Evolutionary conservation across 768 basidiomycete genomes (phyloP).

Genomic region (Neoboletus brunneissimus): DNA sequence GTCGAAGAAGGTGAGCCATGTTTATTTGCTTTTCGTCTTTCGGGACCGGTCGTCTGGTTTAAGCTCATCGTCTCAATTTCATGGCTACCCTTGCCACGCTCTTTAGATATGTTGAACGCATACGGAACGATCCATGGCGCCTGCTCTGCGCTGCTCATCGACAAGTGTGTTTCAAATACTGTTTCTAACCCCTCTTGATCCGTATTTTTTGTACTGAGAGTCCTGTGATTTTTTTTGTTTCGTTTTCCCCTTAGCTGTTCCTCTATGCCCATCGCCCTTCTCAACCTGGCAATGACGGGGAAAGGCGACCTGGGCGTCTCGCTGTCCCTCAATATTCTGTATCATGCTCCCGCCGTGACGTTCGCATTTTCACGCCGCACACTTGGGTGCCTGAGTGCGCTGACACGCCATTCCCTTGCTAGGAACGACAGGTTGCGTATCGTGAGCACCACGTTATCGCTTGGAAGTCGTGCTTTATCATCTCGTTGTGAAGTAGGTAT

Average conservation of each 20-base stretch:
- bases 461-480: conserved; percentile 47
- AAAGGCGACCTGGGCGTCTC: conserved; percentile 40
- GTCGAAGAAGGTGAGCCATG: conserved; percentile 40
- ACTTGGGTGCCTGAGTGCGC: not conserved
- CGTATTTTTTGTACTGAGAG: not conserved
- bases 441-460: conserved; percentile 48
- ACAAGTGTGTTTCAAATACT: conserved; percentile 38
- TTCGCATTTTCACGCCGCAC: conserved; percentile 16
- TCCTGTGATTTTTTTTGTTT: not conserved
- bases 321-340: conserved; percentile 50
- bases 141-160: conserved; percentile 53
- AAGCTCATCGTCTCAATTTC: not conserved
- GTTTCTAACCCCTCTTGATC: not conserved
- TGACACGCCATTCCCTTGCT: not conserved
- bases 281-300: conserved; percentile 27
- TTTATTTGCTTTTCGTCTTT: not conserved
- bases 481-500: conserved; percentile 47
- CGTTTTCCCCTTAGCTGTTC: conserved; percentile 42
- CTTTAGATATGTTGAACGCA: conserved; percentile 55
- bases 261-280: conserved; percentile 42
- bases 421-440: conserved; percentile 53
- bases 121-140: conserved; percentile 50
- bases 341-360: conserved; percentile 53
- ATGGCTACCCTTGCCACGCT: not conserved
- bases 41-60: not conserved